Evolutionary conservation across 345 rosid species (phyloP), one percentile per base, ranked within the genome.

Genomic region (Geranium rotundifolium): DNA sequence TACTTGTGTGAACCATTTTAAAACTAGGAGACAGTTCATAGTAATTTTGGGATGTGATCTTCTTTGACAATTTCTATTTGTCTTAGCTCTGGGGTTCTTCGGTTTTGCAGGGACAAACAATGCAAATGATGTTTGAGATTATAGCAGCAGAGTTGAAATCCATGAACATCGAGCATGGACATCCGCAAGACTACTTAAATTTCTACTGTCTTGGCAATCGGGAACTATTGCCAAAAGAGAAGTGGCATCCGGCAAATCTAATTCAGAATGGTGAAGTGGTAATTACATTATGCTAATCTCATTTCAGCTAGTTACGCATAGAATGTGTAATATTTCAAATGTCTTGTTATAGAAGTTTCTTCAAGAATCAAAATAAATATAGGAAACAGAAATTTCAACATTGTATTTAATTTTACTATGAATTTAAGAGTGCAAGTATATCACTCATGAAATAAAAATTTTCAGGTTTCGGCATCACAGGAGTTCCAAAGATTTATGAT

Each of bases 181-280:
- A 80, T 63, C 93, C 89, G 5, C 82, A 76, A 67, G 93, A 85
- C 74, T 90, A 81, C 76, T 79, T 88, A 64, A 90, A 90, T 73
- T 90, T 90, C 70, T 90, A 80, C 68, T 90, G 97, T 72, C 90
- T 85, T 59, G 95, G 95, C 56, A 88, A 80, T 19, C 72, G 95
- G 3, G 97, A 88, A 75, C 73, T 80, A 66, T 8, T 71, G 50
- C 77, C 83, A 18, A 49, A 64, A 59, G 77, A 76, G 59, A 18
- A 1, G 31, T 17, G 41, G n/a, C 59, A 50, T 55, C 49, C 62
- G 8, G 62, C 46, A 54, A 56, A 62, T 39, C 68, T 60, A 34
- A 4, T 56, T 57, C 31, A 67, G 27, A 41, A 27, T 54, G 72
- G 61, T 18, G 63, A 65, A 17, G 77, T 78, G 82, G 88, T 87